phyloP scores from a whole-genome alignment of 345 rosid genomes.

The Aegle marmelos region DNA sequence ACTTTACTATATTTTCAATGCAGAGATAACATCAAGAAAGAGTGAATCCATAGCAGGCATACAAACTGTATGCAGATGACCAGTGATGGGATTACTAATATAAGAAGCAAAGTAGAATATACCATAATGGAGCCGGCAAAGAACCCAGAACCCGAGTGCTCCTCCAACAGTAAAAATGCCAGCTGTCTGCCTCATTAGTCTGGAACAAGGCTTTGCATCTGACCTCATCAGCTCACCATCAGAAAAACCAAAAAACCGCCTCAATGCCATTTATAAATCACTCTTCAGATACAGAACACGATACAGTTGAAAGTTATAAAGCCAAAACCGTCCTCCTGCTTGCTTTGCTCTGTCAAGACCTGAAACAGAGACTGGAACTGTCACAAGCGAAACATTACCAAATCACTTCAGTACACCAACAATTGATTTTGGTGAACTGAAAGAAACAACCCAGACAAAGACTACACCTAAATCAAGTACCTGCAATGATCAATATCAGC shows the following conservation, averaged over 20 bases:
- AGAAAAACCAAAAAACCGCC: slow-evolving; percentile 63
- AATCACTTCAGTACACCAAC: too few species aligned
- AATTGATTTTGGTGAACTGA: not conserved
- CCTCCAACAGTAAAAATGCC: slow-evolving; percentile 71
- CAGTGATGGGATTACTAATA: not conserved
- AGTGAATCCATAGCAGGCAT: not conserved
- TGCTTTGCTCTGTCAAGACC: not conserved
- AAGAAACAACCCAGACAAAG: too few species aligned
- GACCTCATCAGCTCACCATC: slow-evolving; percentile 84
- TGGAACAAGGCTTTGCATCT: slow-evolving; percentile 77
- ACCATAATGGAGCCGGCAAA: slow-evolving; percentile 81
- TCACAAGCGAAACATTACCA: too few species aligned
- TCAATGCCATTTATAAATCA: slow-evolving; percentile 49
- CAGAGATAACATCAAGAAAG: not conserved
- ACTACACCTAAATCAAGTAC: not conserved
- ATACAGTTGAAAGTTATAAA: not conserved
- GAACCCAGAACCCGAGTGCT: slow-evolving; percentile 83
- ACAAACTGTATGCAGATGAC: not conserved
- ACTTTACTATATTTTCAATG: not conserved
- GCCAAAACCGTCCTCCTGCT: not conserved
- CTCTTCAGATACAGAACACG: not conserved
- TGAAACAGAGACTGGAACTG: not conserved
- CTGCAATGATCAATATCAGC: not conserved
- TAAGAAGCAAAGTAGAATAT: slow-evolving; percentile 8
- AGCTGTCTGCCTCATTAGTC: slow-evolving; percentile 77